A percentile compares a stretch with the other conserved stretches of the same genome.
These are phyloP conservation scores for Penicillium corylophilum DNA, from an alignment of 2,329 filamentous ascomycete genomes.

Conservation along the genomic window DNA sequence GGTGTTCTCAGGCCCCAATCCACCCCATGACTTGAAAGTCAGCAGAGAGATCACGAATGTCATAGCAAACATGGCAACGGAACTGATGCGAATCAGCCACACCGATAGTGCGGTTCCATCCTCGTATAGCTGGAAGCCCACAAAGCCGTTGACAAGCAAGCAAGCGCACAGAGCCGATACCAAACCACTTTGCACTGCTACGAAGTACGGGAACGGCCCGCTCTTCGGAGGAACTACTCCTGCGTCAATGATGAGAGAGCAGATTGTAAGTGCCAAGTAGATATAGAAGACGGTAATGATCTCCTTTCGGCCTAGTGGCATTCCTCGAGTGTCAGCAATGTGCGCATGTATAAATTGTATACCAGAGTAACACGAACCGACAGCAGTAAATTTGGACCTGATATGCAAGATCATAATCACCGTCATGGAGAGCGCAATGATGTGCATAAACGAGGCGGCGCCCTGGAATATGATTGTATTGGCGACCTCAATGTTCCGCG, in stretches of 20 bases:
- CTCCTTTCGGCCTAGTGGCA: slow-evolving; percentile 60
- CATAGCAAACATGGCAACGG: slow-evolving; percentile 77
- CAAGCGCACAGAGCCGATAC: slow-evolving; percentile 83
- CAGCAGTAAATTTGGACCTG: slow-evolving; percentile 94
- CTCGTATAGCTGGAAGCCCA: slow-evolving; percentile 97
- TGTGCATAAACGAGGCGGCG: slow-evolving; percentile 88
- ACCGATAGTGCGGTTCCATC: slow-evolving; percentile 91
- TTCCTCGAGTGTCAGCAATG: slow-evolving; percentile 7
- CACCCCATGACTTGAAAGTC: slow-evolving; percentile 90
- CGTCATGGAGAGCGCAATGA: slow-evolving; percentile 85
- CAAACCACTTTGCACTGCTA: slow-evolving; percentile 80
- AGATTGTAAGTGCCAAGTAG: slow-evolving; percentile 85
- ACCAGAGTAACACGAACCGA: slow-evolving; percentile 61
- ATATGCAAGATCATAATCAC: slow-evolving; percentile 97
- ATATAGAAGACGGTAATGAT: slow-evolving; percentile 94
- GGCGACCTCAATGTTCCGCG: slow-evolving; percentile 89
- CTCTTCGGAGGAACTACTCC: slow-evolving; percentile 86
- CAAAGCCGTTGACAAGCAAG: slow-evolving; percentile 93
- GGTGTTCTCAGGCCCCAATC: slow-evolving; percentile 80
- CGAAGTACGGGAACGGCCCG: slow-evolving; percentile 83
- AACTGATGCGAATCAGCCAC: slow-evolving; percentile 83
- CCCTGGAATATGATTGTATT: slow-evolving; percentile 99
- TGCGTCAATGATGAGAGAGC: slow-evolving; percentile 86
- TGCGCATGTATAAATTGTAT: neutral
- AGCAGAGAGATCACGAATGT: slow-evolving; percentile 83